phyloP scores from a whole-genome alignment of 2,329 filamentous ascomycete species.

The Penicillium nordicum region DNA sequence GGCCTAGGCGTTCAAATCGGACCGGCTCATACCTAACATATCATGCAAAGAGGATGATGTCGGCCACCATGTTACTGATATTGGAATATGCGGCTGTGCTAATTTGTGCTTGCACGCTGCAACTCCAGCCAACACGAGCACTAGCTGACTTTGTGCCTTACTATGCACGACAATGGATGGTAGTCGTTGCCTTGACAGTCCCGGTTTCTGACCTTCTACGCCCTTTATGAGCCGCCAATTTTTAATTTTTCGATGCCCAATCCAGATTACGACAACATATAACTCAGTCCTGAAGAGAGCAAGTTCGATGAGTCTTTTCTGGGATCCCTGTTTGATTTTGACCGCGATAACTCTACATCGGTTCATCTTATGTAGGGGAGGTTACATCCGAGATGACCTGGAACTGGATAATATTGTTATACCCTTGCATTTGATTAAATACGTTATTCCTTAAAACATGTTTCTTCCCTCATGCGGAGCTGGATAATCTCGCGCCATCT shows the following conservation, averaged over 20 bases:
- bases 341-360: background rate
- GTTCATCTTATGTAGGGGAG: background rate
- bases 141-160: background rate
- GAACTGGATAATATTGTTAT: background rate
- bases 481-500: background rate
- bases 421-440: background rate
- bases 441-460: background rate
- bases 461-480: background rate
- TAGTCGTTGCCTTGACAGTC: background rate
- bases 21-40: conserved; percentile 16
- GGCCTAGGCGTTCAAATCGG: conserved; percentile 30
- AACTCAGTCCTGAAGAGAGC: background rate
- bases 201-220: background rate
- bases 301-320: background rate
- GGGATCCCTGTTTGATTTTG: background rate
- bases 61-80: background rate
- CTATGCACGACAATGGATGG: background rate
- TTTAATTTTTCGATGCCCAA: background rate
- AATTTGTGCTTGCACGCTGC: background rate
- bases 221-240: background rate
- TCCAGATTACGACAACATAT: background rate
- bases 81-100: background rate
- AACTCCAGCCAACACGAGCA: background rate
- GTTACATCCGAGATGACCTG: background rate
- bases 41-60: background rate